Base-by-base conservation (phyloP, 495 filamentous ascomycete species). In the Neurospora sp. region DNA sequence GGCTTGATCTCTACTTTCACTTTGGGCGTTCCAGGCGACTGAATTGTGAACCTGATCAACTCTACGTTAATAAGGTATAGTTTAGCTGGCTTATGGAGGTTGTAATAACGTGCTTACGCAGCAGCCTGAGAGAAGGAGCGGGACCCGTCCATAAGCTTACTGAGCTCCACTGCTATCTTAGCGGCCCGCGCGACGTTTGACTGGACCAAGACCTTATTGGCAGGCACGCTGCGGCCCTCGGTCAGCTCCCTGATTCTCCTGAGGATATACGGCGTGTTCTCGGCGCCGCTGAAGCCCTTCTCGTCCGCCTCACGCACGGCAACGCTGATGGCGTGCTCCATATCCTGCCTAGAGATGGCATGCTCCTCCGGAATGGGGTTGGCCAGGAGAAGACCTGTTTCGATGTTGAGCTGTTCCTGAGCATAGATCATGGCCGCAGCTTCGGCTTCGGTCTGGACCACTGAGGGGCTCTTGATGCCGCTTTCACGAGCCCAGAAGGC, bases 401-500 rank as follows among this genome's bases (percentile, higher is more conserved):
- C 84, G 12, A 97, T 82, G 2, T 86, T 87, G 35, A 97, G 82
- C 41, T 83, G 84, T 75, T 86, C 84, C 77, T 86, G 84, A 0
- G 84, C 83, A 61, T 83, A 69, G 72, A 97, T 90, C 14, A 97
- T 92, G 5, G 90, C 90, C 8, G 96, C 96, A 20, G 96, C 96
- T 78, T 98, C 91, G 69, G 83, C 83, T 76, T 96, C 92, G 76
- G 91, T 84, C 72, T 90, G 81, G 39, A 97, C 85, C 14, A 90
- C 87, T 53, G 87, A 85, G 1, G 96, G 95, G 77, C 93, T 97
- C 74, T 84, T 89, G 42, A 91, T 78, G 7, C 93, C 91, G 78
- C 94, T 97, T 38, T 97, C 93, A 27, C 94, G 84, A 5, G 90
- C 90, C 87, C 90, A 99, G 80, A 99, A 99, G 4, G 92, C 92